Conservation (phyloP, 306 rosid species). For the Casuarina cunninghamiana region DNA sequence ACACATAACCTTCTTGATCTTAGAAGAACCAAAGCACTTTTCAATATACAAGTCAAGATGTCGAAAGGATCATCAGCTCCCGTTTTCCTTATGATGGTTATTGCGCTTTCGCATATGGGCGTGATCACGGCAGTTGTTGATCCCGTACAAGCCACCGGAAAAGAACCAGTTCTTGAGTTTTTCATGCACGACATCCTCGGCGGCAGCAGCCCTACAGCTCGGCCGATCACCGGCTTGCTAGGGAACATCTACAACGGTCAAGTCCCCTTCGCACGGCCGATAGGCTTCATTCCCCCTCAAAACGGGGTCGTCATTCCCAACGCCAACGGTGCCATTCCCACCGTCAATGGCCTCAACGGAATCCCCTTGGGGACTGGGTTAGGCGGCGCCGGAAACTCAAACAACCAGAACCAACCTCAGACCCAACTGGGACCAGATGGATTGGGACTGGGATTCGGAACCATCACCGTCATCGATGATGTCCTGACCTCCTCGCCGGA, state of each 20-base stretch:
- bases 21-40: conserved; percentile 8
- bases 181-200: conserved; percentile 92
- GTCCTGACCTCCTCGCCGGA: conserved; percentile 64
- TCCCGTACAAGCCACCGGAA: conserved; percentile 46
- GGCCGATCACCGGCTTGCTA: conserved; percentile 78
- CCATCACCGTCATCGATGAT: conserved; percentile 83
- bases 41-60: conserved; percentile 36
- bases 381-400: conserved; percentile 56
- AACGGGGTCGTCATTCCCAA: conserved; percentile 74
- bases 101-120: conserved; percentile 31
- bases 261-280: conserved; percentile 80
- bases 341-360: conserved; percentile 80
- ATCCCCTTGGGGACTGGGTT: conserved; percentile 81
- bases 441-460: conserved; percentile 76
- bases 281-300: conserved; percentile 63
- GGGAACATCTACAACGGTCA: conserved; percentile 84
- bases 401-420: conserved; percentile 39
- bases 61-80: conserved; percentile 19
- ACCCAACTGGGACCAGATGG: conserved; percentile 66
- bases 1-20: background rate
- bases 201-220: conserved; percentile 73
- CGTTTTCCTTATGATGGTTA: conserved; percentile 30
- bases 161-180: conserved; percentile 62
- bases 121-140: conserved; percentile 40
- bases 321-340: conserved; percentile 81